phyloP scores from a whole-genome alignment of 2,329 filamentous ascomycete species.

The Exutisphaerella laricina region DNA sequence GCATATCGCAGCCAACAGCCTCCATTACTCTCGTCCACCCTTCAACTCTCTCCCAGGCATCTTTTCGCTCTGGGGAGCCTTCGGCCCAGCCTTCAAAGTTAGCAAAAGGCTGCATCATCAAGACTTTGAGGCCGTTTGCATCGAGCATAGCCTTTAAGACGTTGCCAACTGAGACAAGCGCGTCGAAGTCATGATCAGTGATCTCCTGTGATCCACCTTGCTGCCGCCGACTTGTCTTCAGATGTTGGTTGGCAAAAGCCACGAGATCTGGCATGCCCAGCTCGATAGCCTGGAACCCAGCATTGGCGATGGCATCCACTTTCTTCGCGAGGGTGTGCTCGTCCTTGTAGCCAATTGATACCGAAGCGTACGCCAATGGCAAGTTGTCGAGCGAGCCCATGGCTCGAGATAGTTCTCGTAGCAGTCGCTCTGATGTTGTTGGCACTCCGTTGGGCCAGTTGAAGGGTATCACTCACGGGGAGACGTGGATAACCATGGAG shows the following conservation, averaged over 20 bases:
- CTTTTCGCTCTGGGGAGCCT: constrained; percentile 52
- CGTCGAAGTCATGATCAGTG: constrained; percentile 53
- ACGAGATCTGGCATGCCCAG: constrained; percentile 69
- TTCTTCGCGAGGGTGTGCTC: constrained; percentile 54
- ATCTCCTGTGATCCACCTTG: constrained; percentile 36
- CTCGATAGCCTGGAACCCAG: constrained; percentile 65
- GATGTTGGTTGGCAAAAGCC: constrained; percentile 52
- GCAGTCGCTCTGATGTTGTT: not conserved
- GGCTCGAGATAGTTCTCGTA: not conserved
- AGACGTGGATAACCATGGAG: not conserved
- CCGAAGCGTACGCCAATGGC: constrained; percentile 52
- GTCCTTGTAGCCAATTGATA: constrained; percentile 48
- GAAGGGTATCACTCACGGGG: not conserved
- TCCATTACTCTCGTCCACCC: constrained; percentile 70
- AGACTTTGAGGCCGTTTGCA: constrained; percentile 52
- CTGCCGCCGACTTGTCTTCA: constrained; percentile 34
- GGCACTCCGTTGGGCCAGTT: not conserved
- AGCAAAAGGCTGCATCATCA: constrained; percentile 70
- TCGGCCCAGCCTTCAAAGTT: constrained; percentile 71
- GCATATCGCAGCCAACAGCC: constrained; percentile 61
- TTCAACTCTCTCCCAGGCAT: constrained; percentile 57
- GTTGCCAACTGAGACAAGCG: constrained; percentile 50
- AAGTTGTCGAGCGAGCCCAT: constrained; percentile 32
- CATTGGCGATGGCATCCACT: constrained; percentile 56
- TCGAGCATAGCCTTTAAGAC: constrained; percentile 53